Evolutionary conservation across 345 rosid genomes (phyloP).

Genomic region (Acer yangbiense): DNA sequence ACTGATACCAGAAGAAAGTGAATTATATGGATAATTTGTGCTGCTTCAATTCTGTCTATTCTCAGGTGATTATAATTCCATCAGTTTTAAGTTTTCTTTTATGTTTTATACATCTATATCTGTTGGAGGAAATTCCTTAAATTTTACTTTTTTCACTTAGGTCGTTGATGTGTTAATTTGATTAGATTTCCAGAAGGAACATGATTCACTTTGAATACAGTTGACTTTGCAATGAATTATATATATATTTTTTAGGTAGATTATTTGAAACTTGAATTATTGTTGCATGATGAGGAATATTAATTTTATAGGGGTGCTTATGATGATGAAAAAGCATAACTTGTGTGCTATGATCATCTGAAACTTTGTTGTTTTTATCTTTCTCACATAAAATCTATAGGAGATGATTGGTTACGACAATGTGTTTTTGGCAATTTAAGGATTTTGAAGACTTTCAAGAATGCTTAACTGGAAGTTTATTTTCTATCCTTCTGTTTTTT

Average conservation of each 20-base stretch:
- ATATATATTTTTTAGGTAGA: not conserved
- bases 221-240: conserved; percentile 4
- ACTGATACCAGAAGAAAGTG: conserved; percentile 23
- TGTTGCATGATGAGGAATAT: not conserved
- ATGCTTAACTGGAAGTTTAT: not conserved
- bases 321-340: not conserved
- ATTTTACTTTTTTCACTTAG: not conserved
- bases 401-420: not conserved
- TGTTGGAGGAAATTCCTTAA: not conserved
- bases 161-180: not conserved
- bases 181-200: not conserved
- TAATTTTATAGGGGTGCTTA: not conserved
- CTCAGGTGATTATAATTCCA: conserved; percentile 31
- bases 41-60: conserved; percentile 43
- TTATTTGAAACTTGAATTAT: not conserved
- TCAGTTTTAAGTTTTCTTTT: not conserved
- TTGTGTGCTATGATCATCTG: not conserved
- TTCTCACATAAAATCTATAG: not conserved
- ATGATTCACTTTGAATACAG: conserved; percentile 1
- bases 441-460: not conserved
- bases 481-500: not conserved
- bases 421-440: not conserved
- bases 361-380: not conserved
- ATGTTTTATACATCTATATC: not conserved
- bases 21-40: conserved; percentile 42